These are phyloP conservation scores for Ilyonectria sp. DNA, from an alignment of 2,329 filamentous ascomycete genomes.

Conservation along the genomic window DNA sequence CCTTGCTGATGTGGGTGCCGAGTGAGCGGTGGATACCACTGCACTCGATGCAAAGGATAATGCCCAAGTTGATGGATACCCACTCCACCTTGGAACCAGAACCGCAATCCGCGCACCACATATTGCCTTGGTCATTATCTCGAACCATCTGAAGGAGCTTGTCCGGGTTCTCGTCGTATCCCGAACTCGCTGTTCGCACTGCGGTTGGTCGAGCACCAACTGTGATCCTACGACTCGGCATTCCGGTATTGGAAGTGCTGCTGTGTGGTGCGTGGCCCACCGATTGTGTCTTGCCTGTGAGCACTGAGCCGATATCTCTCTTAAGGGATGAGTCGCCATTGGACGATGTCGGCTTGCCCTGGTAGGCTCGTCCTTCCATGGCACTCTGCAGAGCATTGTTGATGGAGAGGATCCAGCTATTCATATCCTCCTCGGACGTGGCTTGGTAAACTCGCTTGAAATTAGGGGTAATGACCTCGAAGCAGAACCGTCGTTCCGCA, in stretches of 20 bases:
- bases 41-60: slow-evolving; percentile 97
- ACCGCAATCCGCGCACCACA: slow-evolving; percentile 94
- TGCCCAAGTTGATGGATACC: slow-evolving; percentile 98
- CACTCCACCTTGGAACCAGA: slow-evolving; percentile 95
- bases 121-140: slow-evolving; percentile 92
- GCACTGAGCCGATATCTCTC: slow-evolving; percentile 91
- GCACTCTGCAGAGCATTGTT: slow-evolving; percentile 98
- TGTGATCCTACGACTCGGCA: slow-evolving; percentile 87
- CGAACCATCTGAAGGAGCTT: slow-evolving; percentile 89
- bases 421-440: slow-evolving; percentile 98
- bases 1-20: slow-evolving; percentile 97
- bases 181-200: slow-evolving; percentile 77
- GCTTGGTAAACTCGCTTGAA: slow-evolving; percentile 98
- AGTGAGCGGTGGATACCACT: slow-evolving; percentile 97
- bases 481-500: slow-evolving; percentile 95
- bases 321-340: slow-evolving; percentile 72
- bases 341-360: slow-evolving; percentile 63
- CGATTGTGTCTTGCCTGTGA: slow-evolving; percentile 92
- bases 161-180: slow-evolving; percentile 86
- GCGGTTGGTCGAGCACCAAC: slow-evolving; percentile 89
- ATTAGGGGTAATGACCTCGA: slow-evolving; percentile 97
- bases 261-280: slow-evolving; percentile 69
- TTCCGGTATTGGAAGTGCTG: slow-evolving; percentile 63
- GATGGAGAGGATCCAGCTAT: slow-evolving; percentile 94
- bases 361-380: slow-evolving; percentile 83